Evolutionary conservation across 2,329 filamentous ascomycete genomes (phyloP).

Genomic region (Colletotrichum sp.): DNA sequence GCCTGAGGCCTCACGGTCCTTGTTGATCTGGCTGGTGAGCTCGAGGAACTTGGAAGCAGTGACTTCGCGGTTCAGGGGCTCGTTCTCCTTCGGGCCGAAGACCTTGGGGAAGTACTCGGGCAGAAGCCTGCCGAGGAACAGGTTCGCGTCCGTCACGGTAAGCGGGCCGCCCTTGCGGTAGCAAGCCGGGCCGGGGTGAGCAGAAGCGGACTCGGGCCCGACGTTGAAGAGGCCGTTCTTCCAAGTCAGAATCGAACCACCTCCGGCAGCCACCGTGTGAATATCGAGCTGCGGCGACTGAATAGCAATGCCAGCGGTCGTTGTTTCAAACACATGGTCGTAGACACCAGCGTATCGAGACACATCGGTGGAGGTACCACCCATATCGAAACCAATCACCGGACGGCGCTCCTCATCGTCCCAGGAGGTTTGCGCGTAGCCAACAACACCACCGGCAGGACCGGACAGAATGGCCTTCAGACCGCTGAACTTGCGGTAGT

Average conservation of each 20-base stretch:
- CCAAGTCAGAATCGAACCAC: conserved; percentile 74
- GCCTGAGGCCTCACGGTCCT: conserved; percentile 28
- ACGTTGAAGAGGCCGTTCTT: conserved; percentile 76
- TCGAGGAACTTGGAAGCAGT: conserved; percentile 43
- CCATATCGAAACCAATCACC: conserved; percentile 77
- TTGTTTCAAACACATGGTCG: conserved; percentile 69
- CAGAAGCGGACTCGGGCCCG: conserved; percentile 73
- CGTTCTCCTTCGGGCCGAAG: conserved; percentile 71
- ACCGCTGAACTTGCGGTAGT: conserved; percentile 69
- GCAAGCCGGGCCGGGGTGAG: conserved; percentile 74
- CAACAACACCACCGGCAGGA: conserved; percentile 79
- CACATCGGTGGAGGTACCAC: conserved; percentile 77
- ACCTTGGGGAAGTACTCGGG: conserved; percentile 76
- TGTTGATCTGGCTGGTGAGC: conserved; percentile 47
- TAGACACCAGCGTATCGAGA: conserved; percentile 63
- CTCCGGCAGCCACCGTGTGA: conserved; percentile 80
- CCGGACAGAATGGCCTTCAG: conserved; percentile 74
- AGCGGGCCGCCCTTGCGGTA: conserved; percentile 76
- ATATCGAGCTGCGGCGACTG: conserved; percentile 83
- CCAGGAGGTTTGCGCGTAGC: conserved; percentile 76
- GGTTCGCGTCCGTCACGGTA: conserved; percentile 75
- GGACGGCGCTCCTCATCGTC: conserved; percentile 70
- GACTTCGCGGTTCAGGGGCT: conserved; percentile 49
- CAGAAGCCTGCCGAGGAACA: conserved; percentile 65
- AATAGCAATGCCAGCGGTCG: conserved; percentile 78